A percentile compares a stretch with the other conserved stretches of the same genome.
These are phyloP conservation scores for Monilinia fructicola DNA, from an alignment of 2,329 filamentous ascomycete genomes.

Conservation along the genomic window DNA sequence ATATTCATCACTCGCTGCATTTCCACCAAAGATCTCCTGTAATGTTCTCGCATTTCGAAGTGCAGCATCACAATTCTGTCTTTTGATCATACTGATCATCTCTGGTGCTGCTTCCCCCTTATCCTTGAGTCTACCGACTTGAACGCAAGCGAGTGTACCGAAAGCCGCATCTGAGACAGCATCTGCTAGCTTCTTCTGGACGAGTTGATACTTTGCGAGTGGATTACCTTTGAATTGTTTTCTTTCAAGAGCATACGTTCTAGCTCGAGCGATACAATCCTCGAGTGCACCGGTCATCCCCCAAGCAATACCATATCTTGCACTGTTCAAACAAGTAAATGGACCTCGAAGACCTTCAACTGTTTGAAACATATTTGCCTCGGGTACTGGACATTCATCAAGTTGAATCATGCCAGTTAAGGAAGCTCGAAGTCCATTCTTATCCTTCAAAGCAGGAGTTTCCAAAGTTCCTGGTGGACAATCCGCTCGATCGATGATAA, in stretches of 20 bases:
- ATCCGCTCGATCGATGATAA: slow-evolving; percentile 80
- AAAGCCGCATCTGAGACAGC: slow-evolving; percentile 88
- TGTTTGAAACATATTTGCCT: slow-evolving; percentile 90
- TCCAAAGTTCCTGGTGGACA: slow-evolving; percentile 87
- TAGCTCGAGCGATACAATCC: slow-evolving; percentile 78
- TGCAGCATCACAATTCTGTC: slow-evolving; percentile 94
- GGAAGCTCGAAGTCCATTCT: slow-evolving; percentile 88
- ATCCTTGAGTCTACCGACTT: slow-evolving; percentile 92
- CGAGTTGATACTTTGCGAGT: slow-evolving; percentile 90
- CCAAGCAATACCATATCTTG: slow-evolving; percentile 89
- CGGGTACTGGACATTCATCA: slow-evolving; percentile 83
- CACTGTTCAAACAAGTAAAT: slow-evolving; percentile 92
- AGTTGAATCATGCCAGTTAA: slow-evolving; percentile 98
- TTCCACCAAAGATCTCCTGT: slow-evolving; percentile 96
- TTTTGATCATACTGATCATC: slow-evolving; percentile 96
- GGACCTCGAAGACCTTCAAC: slow-evolving; percentile 85
- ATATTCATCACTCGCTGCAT: slow-evolving; percentile 98
- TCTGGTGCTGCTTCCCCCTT: slow-evolving; percentile 84
- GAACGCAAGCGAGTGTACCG: slow-evolving; percentile 83
- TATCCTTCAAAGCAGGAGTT: slow-evolving; percentile 90
- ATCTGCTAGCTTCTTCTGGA: slow-evolving; percentile 97
- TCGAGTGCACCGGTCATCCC: slow-evolving; percentile 93
- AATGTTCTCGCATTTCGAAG: slow-evolving; percentile 74
- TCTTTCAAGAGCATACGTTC: slow-evolving; percentile 86
- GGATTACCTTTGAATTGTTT: slow-evolving; percentile 97